Conservation (phyloP, 352 stramenopile genomes). For the Phytophthora nicotianae region DNA sequence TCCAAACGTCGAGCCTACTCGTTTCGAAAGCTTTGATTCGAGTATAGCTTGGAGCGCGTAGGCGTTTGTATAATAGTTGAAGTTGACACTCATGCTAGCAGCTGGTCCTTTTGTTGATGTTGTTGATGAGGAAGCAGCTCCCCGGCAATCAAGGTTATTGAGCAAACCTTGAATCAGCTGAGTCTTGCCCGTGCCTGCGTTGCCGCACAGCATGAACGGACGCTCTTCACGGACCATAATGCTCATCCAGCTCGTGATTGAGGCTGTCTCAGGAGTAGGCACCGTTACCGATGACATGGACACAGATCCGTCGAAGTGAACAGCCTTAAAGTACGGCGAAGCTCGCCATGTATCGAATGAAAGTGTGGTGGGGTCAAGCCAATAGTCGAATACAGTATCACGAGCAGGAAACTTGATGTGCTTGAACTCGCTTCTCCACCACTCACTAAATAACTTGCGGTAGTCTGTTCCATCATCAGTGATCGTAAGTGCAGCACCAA, state of each 20-base stretch:
- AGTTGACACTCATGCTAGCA: conserved; percentile 80
- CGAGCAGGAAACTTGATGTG: conserved; percentile 93
- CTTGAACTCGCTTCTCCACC: conserved; percentile 94
- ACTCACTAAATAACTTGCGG: conserved; percentile 94
- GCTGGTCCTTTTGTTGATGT: conserved; percentile 34
- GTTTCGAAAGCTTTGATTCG: conserved; percentile 90
- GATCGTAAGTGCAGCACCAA: conserved; percentile 88
- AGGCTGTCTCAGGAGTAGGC: conserved; percentile 93
- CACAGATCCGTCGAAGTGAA: conserved; percentile 78
- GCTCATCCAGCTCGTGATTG: conserved; percentile 94
- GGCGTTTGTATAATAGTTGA: conserved; percentile 87
- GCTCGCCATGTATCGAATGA: conserved; percentile 94
- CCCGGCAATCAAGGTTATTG: conserved; percentile 45
- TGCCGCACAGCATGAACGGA: conserved; percentile 94
- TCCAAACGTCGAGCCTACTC: conserved; percentile 85
- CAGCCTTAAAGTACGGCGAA: conserved; percentile 90
- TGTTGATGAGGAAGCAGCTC: conserved; percentile 6
- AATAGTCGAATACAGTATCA: conserved; percentile 97
- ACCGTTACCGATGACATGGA: conserved; percentile 90
- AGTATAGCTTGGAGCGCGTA: conserved; percentile 81
- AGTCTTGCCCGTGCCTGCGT: conserved; percentile 94
- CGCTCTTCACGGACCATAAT: conserved; percentile 91
- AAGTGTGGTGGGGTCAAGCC: conserved; percentile 89
- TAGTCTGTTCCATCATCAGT: conserved; percentile 94
- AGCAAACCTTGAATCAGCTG: conserved; percentile 91